Evolutionary conservation across 176 grass and related monocot genomes (phyloP).

Genomic region (Musa schizocarpa): DNA sequence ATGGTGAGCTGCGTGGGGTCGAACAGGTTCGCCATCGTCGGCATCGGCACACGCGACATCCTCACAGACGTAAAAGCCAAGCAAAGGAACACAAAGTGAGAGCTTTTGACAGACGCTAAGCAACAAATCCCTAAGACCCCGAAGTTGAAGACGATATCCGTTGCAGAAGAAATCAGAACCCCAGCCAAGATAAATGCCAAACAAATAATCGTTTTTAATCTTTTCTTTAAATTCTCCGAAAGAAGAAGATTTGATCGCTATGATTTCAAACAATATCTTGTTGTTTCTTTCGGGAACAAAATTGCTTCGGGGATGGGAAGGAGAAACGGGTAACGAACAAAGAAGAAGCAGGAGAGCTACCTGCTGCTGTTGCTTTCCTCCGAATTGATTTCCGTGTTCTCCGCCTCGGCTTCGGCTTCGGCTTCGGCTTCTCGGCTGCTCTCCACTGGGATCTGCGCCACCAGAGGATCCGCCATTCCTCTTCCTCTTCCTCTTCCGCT

Average conservation of each 20-base stretch:
- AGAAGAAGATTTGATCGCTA: background rate
- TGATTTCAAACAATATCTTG: background rate
- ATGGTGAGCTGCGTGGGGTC: slow-evolving; percentile 67
- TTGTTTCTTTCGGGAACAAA: too few species aligned
- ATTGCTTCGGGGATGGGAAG: background rate
- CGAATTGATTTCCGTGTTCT: background rate
- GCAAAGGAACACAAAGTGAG: background rate
- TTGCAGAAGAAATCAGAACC: background rate
- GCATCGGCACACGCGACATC: background rate
- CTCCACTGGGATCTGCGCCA: background rate
- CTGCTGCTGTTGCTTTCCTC: background rate
- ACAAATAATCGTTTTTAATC: background rate
- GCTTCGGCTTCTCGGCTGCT: background rate
- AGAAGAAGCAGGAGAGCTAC: background rate
- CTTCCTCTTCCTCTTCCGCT: background rate
- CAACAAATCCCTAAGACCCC: background rate
- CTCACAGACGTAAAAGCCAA: background rate
- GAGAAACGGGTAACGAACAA: background rate
- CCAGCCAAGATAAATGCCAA: background rate
- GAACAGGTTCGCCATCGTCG: background rate
- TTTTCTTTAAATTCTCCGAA: background rate
- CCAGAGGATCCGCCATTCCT: background rate
- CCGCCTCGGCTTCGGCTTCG: background rate
- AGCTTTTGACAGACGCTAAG: background rate
- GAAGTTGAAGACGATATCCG: background rate